A percentile compares a stretch with the other conserved stretches of the same genome.
Evolutionary conservation across 306 rosid genomes (phyloP).

Genomic region (Begonia fuchsioides): DNA sequence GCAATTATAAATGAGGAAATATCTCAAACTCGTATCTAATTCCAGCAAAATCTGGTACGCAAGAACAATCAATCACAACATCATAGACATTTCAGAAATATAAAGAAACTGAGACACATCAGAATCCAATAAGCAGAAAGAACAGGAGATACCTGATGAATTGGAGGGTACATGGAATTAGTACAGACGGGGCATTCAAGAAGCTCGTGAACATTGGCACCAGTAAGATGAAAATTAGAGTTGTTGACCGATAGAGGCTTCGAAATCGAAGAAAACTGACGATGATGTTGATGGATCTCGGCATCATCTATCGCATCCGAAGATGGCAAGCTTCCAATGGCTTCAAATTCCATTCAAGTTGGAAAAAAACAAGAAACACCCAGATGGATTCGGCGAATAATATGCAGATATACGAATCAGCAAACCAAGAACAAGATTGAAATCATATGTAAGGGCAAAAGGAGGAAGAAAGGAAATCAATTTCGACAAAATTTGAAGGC

Average conservation of each 20-base stretch:
- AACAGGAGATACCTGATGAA: constrained; percentile 50
- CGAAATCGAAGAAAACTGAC: constrained; percentile 32
- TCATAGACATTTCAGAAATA: too few relatives aligned
- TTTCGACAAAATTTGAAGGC: not conserved
- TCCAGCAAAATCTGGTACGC: too few relatives aligned
- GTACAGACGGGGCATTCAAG: constrained; percentile 76
- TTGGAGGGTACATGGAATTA: constrained; percentile 71
- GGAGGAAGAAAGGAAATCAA: not conserved
- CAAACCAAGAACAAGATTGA: not conserved
- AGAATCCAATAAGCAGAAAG: constrained; percentile 4
- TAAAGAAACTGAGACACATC: not conserved
- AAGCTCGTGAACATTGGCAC: constrained; percentile 57
- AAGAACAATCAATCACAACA: too few relatives aligned
- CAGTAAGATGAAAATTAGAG: constrained; percentile 19
- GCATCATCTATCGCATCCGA: constrained; percentile 34
- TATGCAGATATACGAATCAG: too few relatives aligned
- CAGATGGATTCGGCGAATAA: not conserved
- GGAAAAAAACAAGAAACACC: not conserved
- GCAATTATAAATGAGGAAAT: too few relatives aligned
- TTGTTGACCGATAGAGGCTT: constrained; percentile 24
- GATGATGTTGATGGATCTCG: constrained; percentile 16
- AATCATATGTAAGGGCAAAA: too few relatives aligned
- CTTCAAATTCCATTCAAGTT: constrained; percentile 4
- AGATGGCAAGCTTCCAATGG: constrained; percentile 18
- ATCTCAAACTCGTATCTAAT: too few relatives aligned